Conservation (phyloP, 352 stramenopile species). For the Elongisporangium prolatum region DNA sequence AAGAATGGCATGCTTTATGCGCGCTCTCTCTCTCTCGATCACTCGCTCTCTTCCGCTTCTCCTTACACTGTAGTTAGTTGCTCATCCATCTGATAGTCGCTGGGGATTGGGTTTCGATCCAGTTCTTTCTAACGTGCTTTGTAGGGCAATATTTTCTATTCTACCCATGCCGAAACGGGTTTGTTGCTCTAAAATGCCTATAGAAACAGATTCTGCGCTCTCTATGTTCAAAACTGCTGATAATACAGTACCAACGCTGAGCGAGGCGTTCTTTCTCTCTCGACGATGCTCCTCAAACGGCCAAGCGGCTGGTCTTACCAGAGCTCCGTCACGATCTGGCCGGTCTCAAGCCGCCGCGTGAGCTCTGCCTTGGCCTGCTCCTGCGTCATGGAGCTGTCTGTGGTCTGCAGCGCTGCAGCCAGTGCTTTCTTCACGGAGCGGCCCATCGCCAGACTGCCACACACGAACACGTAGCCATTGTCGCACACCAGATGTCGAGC, state of each 20-base stretch:
- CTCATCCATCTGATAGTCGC: no score
- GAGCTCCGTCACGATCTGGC: constrained; percentile 65
- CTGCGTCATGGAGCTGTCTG: constrained; percentile 11
- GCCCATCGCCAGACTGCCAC: constrained; percentile 75
- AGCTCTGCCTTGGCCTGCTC: constrained; percentile 46
- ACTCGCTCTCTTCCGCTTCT: no score
- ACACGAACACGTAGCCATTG: constrained; percentile 69
- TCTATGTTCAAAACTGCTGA: neutral
- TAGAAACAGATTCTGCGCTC: neutral
- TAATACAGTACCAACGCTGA: neutral
- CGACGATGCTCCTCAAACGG: neutral
- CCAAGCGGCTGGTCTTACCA: constrained; percentile 31
- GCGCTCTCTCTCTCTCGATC: no score
- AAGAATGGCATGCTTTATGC: no score
- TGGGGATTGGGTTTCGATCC: neutral
- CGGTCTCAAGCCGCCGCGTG: constrained; percentile 28
- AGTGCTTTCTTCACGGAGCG: constrained; percentile 69
- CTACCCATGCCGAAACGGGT: neutral
- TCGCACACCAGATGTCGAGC: constrained; percentile 46
- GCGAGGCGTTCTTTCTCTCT: neutral
- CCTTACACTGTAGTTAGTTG: no score
- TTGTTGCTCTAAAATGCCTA: neutral
- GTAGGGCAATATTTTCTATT: neutral
- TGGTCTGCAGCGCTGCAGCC: constrained; percentile 32
- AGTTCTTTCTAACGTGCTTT: neutral